A percentile compares a stretch with the other conserved stretches of the same genome.
phyloP scores from a whole-genome alignment of 202 grass and related monocot genomes.

The Musa balbisiana region DNA sequence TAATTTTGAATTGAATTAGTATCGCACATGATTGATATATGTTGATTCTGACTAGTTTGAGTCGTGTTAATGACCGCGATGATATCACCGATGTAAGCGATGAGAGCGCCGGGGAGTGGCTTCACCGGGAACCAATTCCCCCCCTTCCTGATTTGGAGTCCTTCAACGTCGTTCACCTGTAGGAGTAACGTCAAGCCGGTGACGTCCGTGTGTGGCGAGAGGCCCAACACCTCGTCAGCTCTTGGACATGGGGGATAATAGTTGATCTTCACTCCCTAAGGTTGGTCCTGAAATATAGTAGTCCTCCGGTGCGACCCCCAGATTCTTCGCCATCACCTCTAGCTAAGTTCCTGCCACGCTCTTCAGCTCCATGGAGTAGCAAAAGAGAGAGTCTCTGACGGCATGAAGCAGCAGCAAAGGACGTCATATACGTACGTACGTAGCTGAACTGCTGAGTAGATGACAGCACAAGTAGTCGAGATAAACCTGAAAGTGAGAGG shows the following conservation, averaged over 20 bases:
- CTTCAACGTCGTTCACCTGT: not conserved
- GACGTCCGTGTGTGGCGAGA: not conserved
- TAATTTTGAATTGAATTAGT: too few species aligned
- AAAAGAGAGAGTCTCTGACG: not conserved
- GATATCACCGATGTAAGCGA: not conserved
- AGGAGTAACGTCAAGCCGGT: not conserved
- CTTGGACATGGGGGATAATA: not conserved
- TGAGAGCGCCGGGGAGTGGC: not conserved
- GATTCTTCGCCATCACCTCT: not conserved
- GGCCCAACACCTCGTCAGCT: not conserved
- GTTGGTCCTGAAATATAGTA: not conserved
- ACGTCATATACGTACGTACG: not conserved
- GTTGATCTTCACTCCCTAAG: not conserved
- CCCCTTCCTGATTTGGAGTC: not conserved
- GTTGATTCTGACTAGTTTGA: too few species aligned
- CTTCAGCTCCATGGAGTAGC: not conserved
- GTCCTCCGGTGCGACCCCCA: not conserved
- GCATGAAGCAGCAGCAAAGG: not conserved
- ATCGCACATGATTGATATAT: too few species aligned
- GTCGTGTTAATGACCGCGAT: not conserved
- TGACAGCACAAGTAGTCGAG: too few species aligned
- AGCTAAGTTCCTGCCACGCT: not conserved
- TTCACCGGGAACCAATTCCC: too few species aligned
- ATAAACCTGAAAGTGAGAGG: conserved; percentile 48
- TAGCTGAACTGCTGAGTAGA: not conserved